Evolutionary conservation across 2,329 filamentous ascomycete genomes (phyloP).

Genomic region (Aureobasidium namibiae): DNA sequence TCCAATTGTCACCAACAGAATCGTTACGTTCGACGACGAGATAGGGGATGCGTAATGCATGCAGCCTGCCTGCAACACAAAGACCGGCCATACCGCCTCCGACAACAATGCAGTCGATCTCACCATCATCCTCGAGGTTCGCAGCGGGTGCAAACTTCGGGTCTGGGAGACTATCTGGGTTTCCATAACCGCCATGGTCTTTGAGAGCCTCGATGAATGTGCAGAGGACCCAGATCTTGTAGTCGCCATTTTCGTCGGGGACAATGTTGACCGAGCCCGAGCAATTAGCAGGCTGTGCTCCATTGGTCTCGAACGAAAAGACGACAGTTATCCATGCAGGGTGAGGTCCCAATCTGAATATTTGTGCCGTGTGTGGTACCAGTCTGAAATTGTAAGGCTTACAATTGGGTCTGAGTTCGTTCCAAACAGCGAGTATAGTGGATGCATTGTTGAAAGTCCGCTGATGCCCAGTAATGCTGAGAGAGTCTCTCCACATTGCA

Average conservation of each 20-base stretch:
- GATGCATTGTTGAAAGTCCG: conserved; percentile 43
- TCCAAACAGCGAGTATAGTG: conserved; percentile 32
- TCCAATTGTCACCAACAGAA: conserved; percentile 39
- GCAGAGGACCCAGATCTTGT: conserved; percentile 33
- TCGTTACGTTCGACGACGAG: conserved; percentile 38
- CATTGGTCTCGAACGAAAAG: conserved; percentile 24
- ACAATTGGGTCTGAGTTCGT: conserved; percentile 24
- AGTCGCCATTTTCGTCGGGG: conserved; percentile 25
- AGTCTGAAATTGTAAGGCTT: conserved; percentile 23
- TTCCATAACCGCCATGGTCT: conserved; percentile 24
- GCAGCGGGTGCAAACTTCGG: not conserved
- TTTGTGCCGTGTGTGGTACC: conserved; percentile 9
- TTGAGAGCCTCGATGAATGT: conserved; percentile 31
- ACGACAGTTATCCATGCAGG: conserved; percentile 21
- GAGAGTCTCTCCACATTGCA: conserved; percentile 47
- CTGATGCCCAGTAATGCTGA: conserved; percentile 48
- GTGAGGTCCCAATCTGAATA: conserved; percentile 20
- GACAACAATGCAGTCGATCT: conserved; percentile 27
- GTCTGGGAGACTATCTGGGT: conserved; percentile 17
- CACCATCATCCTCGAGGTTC: conserved; percentile 9
- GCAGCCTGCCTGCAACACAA: conserved; percentile 34
- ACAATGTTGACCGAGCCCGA: conserved; percentile 28
- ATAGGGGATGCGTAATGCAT: conserved; percentile 34
- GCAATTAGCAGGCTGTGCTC: conserved; percentile 20
- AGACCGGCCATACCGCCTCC: conserved; percentile 40